Evolutionary conservation across 2,329 filamentous ascomycete genomes (phyloP).

Genomic region (Ophiocordyceps camponoti-leonardi): DNA sequence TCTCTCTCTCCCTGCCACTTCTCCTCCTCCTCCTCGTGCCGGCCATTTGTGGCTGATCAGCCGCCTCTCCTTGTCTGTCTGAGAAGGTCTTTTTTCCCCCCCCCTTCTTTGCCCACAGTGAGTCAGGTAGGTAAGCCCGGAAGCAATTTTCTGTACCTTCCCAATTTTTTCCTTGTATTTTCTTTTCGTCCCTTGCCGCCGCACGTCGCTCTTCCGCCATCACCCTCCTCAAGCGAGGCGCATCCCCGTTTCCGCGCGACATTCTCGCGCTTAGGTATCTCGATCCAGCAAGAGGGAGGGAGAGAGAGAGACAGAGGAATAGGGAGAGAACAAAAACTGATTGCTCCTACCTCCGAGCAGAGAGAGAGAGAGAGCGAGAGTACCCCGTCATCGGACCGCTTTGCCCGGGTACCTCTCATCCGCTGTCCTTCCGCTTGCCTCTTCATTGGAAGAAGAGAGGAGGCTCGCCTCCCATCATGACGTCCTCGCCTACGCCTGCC

Average conservation of each 20-base stretch:
- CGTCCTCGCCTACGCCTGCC: conserved; percentile 15
- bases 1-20: neutral
- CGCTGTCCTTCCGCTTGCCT: neutral
- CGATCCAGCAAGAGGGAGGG: neutral
- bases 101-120: neutral
- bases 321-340: neutral
- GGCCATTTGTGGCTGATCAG: neutral
- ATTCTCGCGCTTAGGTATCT: neutral
- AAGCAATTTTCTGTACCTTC: too few relatives aligned
- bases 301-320: neutral
- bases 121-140: neutral
- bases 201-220: neutral
- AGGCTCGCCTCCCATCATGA: conserved; percentile 12
- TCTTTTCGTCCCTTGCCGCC: neutral
- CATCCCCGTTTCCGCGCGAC: neutral
- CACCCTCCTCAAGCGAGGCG: neutral
- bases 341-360: neutral
- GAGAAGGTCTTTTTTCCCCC: neutral
- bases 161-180: neutral
- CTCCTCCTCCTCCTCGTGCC: neutral
- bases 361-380: too few relatives aligned
- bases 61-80: neutral
- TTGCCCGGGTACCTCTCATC: neutral
- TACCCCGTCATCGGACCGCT: neutral
- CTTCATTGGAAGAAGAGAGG: neutral